Base-by-base conservation (phyloP, 306 rosid genomes). In the Psophocarpus tetragonolobus region DNA sequence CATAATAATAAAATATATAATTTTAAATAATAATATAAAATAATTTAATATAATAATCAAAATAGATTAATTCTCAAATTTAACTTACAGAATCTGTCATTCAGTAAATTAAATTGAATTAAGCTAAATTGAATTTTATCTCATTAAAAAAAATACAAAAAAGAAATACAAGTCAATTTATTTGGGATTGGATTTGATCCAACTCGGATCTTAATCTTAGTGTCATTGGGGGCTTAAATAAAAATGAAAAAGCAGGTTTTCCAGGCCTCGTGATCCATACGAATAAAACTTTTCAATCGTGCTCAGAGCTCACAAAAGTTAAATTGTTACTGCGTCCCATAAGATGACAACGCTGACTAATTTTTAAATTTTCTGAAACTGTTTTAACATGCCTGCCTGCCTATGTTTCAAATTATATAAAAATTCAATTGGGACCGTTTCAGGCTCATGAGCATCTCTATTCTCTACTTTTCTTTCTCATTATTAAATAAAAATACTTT, bases 401-500 rank as follows among this genome's bases (percentile, higher is more conserved):
- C 39, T 9, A 48, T 23, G 15, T 70, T 9, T 50, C 18, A 26
- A 65, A 36, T 26, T 57, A 64, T 15, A 20, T 5, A 20, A 4
- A 10, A 32, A 79, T 2, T 41, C 33, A 60, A 5, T 14, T 24
- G 44, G 6, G 48, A 73, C 74, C 58, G 68, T 50, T 73, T 18
- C 48, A 18, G 24, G 83, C 83, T 63, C 79, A 63, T 63, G 74
- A 65, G 61, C 56, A 35, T 38, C 18, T n/a, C n/a, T n/a, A n/a
- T n/a, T n/a, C n/a, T n/a, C n/a, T 63, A 62, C 63, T 32, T 56
- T 17, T 62, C 6, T 32, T 56, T 17, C 45, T 6, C 30, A 4
- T 38, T 56, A 67, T 41, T 67, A 26, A 41, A 67, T 13, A 54
- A 45, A 5, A 1, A 6, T 7, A 7, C 1, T 45, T 4, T 44